phyloP scores from a whole-genome alignment of 257 asterid species.

The Solanum tarijense region DNA sequence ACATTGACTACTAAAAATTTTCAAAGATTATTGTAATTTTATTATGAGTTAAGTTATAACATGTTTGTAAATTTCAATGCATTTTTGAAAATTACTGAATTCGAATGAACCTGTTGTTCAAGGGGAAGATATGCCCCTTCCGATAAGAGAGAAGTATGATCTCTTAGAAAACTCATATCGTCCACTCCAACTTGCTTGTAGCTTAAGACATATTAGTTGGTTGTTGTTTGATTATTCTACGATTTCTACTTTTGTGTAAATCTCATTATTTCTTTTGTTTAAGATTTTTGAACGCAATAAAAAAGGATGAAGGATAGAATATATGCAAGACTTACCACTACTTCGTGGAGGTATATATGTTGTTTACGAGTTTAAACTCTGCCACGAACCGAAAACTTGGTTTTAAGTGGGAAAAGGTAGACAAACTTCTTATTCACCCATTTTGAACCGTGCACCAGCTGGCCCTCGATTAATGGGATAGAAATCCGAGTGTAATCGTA shows the following conservation, averaged over 20 bases:
- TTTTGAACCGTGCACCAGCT: not conserved
- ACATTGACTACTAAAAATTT: not conserved
- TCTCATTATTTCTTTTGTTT: no score
- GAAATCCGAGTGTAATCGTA: not conserved
- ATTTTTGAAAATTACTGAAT: not conserved
- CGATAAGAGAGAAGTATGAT: not conserved
- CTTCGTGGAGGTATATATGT: not conserved
- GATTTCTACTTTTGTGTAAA: not conserved
- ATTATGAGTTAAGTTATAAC: not conserved
- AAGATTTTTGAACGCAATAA: no score
- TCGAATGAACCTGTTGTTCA: not conserved
- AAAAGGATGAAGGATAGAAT: no score
- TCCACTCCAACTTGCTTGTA: not conserved
- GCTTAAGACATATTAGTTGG: not conserved
- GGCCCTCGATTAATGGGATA: no score
- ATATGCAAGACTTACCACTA: no score
- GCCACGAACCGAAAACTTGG: not conserved
- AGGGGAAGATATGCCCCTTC: not conserved
- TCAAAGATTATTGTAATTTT: not conserved
- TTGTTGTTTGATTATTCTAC: not conserved
- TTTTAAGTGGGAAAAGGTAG: not conserved
- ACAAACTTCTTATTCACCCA: not conserved
- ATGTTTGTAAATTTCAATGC: not conserved
- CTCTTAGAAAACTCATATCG: not conserved
- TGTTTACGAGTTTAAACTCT: not conserved